Base-by-base conservation (phyloP, 768 basidiomycete genomes). In the Lanmaoa pseudosensibilis region DNA sequence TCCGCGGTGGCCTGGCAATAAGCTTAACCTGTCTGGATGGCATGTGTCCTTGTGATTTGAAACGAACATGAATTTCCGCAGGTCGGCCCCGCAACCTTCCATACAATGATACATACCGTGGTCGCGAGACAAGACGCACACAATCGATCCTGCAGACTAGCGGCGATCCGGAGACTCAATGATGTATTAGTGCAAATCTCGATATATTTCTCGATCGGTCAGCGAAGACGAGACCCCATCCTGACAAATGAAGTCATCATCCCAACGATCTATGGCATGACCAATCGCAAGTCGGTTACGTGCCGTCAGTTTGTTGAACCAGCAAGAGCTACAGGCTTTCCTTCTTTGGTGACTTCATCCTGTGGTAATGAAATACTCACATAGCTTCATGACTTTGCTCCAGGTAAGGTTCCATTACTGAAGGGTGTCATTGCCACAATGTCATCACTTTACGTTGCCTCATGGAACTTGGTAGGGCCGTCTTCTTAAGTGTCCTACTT, bases 1-100 rank as follows among this genome's bases (percentile, higher is more conserved):
- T 59, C 64, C 61, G 65, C 64, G 64, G 64, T 65, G 50, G 58
- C 58, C 54, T 46, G 48, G 54, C 38, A 33, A 55, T 57, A 60
- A 64, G 43, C 46, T 54, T 33, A 23, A 40, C 45, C 41, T 40
- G 38, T 25, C 27, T 37, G 19, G n/a, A 41, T 21, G 36, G 25
- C 47, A 49, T 50, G 46, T 47, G 45, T 43, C 51, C 52, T 40
- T 40, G 38, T 38, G 38, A 45, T 50, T 49, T 46, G 43, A 37
- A 50, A 46, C 21, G 34, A 51, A 16, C 32, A 18, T 53, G 41
- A 46, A 54, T 52, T 62, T 19, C 53, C 50, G 46, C 34, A 54
- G 34, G 41, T 49, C 63, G 63, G 66, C 51, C 52, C 57, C 63
- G 56, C n/a, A 62, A 37, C 16, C 16, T 53, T 52, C 49, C n/a